Percentiles rank a stretch among this genome's conserved stretches.
Evolutionary conservation across 2,329 filamentous ascomycete genomes (phyloP).

Genomic region (Cyclaneusma minus): DNA sequence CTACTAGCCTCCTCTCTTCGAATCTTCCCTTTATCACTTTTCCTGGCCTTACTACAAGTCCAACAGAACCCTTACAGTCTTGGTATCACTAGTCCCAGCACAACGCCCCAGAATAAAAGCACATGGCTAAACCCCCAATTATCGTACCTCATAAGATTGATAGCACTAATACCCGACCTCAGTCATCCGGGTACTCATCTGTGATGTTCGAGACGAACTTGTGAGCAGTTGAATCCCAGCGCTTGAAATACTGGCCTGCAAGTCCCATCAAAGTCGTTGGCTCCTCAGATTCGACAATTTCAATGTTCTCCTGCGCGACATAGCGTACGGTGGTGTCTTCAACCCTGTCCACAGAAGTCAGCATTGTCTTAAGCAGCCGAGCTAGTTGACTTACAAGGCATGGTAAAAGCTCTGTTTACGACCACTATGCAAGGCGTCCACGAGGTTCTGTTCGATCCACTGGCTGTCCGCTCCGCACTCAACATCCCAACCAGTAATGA

Average conservation of each 20-base stretch:
- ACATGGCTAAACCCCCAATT: too few relatives aligned
- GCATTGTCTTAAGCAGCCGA: constrained; percentile 4
- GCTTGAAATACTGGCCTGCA: constrained; percentile 77
- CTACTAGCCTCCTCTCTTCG: too few relatives aligned
- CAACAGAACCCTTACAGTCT: too few relatives aligned
- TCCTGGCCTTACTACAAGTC: too few relatives aligned
- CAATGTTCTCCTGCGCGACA: constrained; percentile 69
- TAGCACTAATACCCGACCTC: too few relatives aligned
- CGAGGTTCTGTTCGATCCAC: constrained; percentile 48
- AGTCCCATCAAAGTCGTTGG: constrained; percentile 46
- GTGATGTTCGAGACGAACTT: constrained; percentile 70
- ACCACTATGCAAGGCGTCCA: constrained; percentile 43
- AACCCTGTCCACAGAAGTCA: constrained; percentile 29
- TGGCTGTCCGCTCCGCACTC: constrained; percentile 38
- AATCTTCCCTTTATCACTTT: too few relatives aligned
- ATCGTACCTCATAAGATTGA: too few relatives aligned
- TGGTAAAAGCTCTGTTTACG: constrained; percentile 66
- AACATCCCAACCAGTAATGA: constrained; percentile 71
- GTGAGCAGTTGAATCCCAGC: constrained; percentile 53
- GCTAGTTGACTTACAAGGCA: constrained; percentile 52
- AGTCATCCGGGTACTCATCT: constrained; percentile 82
- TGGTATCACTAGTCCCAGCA: too few relatives aligned
- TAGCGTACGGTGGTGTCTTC: constrained; percentile 56
- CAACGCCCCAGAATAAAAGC: too few relatives aligned
- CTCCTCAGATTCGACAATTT: constrained; percentile 36